A percentile compares a stretch with the other conserved stretches of the same genome.
Evolutionary conservation across 2,329 filamentous ascomycete genomes (phyloP).

Genomic region (Xylaria sp.): DNA sequence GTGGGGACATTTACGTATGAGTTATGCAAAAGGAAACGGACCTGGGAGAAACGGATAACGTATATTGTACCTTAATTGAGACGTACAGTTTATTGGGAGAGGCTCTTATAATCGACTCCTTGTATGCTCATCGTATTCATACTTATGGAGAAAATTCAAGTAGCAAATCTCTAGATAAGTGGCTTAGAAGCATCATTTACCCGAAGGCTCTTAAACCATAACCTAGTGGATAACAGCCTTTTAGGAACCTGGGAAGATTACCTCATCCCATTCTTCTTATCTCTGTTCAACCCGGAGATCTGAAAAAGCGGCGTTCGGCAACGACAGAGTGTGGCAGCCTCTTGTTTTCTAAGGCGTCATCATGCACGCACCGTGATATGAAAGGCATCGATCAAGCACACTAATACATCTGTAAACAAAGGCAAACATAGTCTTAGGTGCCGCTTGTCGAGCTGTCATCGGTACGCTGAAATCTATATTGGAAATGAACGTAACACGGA

Average conservation of each 20-base stretch:
- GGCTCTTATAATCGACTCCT: background rate
- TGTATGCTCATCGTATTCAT: background rate
- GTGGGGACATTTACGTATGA: background rate
- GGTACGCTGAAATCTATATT: too few relatives aligned
- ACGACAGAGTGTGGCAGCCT: too few relatives aligned
- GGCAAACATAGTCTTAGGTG: too few relatives aligned
- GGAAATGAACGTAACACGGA: too few relatives aligned
- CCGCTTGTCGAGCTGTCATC: too few relatives aligned
- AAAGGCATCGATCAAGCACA: too few relatives aligned
- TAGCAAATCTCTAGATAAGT: background rate
- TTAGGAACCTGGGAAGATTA: background rate
- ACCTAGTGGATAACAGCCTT: background rate
- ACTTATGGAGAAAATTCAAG: background rate
- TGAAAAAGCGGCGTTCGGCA: background rate
- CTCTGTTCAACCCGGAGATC: conserved; percentile 3
- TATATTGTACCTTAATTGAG: background rate
- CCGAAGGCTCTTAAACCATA: background rate
- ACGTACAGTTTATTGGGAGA: too few relatives aligned
- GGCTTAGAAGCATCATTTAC: background rate
- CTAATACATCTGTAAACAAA: too few relatives aligned
- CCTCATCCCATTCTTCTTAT: conserved; percentile 2
- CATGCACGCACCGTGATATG: too few relatives aligned
- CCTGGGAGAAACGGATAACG: background rate
- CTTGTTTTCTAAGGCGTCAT: too few relatives aligned
- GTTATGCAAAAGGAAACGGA: background rate